Conservation (phyloP, 331 rosid genomes). For the Acacia pycnantha region DNA sequence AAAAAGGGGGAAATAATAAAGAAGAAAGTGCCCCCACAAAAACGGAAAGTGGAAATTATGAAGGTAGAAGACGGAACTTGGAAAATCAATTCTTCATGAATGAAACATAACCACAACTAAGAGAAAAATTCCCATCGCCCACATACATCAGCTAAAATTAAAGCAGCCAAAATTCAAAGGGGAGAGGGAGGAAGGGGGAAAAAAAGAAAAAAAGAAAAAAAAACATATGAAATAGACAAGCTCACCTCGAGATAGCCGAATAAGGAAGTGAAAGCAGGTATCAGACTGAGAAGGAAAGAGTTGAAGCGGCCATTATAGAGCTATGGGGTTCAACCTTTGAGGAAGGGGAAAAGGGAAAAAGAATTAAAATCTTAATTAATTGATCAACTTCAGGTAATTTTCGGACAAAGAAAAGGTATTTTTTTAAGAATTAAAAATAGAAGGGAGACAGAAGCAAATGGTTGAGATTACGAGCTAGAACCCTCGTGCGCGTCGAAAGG, state of each 20-base stretch:
- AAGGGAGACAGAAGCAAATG: too few species aligned
- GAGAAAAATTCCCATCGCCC: background rate
- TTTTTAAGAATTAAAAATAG: background rate
- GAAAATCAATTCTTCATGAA: background rate
- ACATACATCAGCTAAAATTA: slow-evolving; percentile 16
- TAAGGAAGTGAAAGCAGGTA: slow-evolving; percentile 4
- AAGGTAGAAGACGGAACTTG: slow-evolving; percentile 15
- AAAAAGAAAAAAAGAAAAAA: background rate
- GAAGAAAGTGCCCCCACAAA: background rate
- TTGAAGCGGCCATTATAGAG: slow-evolving; percentile 50
- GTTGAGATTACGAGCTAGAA: background rate
- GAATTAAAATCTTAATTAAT: slow-evolving; percentile 27
- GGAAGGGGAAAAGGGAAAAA: background rate
- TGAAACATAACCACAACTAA: background rate
- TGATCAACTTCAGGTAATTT: slow-evolving; percentile 26
- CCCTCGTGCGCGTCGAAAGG: background rate
- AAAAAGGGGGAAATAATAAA: background rate
- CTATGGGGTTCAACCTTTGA: slow-evolving; percentile 15
- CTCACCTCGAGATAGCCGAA: slow-evolving; percentile 45
- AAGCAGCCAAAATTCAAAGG: slow-evolving; percentile 8
- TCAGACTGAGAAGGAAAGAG: slow-evolving; percentile 13
- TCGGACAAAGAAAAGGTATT: background rate
- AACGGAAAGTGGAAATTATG: background rate
- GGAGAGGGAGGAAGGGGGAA: background rate
- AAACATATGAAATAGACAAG: background rate